Evolutionary conservation across 306 rosid species (phyloP).

Genomic region (Fagus sylvatica): DNA sequence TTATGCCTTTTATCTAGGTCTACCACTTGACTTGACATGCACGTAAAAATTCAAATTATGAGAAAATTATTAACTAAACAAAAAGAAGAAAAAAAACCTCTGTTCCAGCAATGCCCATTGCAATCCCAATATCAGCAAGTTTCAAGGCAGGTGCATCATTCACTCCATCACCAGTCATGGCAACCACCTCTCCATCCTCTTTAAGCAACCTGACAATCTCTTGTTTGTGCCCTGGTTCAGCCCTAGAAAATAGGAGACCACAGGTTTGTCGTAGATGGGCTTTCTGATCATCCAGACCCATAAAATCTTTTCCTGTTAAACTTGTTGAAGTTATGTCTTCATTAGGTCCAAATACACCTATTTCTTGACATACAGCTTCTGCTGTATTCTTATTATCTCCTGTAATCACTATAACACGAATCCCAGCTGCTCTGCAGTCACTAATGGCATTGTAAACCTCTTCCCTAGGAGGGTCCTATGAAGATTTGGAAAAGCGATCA

Average conservation of each 20-base stretch:
- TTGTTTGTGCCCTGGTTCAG: constrained; percentile 95
- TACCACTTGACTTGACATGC: neutral
- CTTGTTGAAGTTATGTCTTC: constrained; percentile 70
- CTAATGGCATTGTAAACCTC: constrained; percentile 84
- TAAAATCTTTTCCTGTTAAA: constrained; percentile 78
- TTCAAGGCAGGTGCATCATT: constrained; percentile 98
- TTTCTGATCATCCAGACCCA: constrained; percentile 55
- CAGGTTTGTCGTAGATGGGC: constrained; percentile 60
- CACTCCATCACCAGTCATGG: constrained; percentile 94
- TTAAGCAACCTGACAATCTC: constrained; percentile 90
- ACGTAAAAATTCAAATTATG: neutral
- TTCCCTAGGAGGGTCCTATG: constrained; percentile 88
- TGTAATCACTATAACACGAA: constrained; percentile 90
- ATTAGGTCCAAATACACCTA: constrained; percentile 69
- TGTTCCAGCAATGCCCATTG: constrained; percentile 97
- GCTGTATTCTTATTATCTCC: constrained; percentile 96
- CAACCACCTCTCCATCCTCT: constrained; percentile 84
- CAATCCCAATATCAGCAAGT: constrained; percentile 95
- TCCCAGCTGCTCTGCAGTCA: constrained; percentile 95
- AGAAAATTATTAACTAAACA: neutral
- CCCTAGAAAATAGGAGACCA: constrained; percentile 94
- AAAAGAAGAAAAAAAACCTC: constrained; percentile 49
- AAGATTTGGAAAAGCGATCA: constrained; percentile 25
- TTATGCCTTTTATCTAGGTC: constrained; percentile 1
- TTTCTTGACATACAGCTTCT: constrained; percentile 91